Base-by-base conservation (phyloP, 768 basidiomycete genomes). In the Pholiota microspora region DNA sequence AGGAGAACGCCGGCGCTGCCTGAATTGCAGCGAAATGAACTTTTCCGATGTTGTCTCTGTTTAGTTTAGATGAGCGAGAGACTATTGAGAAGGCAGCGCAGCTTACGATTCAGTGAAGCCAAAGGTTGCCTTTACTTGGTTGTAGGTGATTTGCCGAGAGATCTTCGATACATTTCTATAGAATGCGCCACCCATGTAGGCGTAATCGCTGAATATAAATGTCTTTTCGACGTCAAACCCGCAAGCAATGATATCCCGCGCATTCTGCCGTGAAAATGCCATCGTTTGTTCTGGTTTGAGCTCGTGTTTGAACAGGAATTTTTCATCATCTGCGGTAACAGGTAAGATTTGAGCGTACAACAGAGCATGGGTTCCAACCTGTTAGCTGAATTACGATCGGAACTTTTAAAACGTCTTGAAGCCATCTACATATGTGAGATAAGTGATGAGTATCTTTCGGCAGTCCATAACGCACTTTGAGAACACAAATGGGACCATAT, bases 41-140 rank as follows among this genome's bases (percentile, higher is more conserved):
- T 75, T 98, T 98, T 57, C 97, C 97, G 60, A 98, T 94, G 73
- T 98, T 98, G 72, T 98, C 97, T 21, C 94, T 98, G 66, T 7
- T 27, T 36, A 24, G 36, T 53, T 49, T 38, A 35, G n/a, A 46
- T 35, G 8, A 28, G 45, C 1, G 23, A 24, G 25, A 45, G 32
- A 6, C 16, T 18, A 32, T 7, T 27, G 2, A 38, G 23, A 32
- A 10, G 13, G 44, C 13, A 38, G 9, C n/a, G 32, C 4, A 25
- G 79, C 92, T 71, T 62, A 96, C 94, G 93, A 94, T 64, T 98
- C 96, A 57, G 77, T 86, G 77, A 99, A 99, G 2, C 97, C 97
- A 65, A 99, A 99, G 0, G 95, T 93, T 7, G 92, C 93, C 69
- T 90, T 94, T 7, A 91, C 89, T 69, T 98, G 94, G 64, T 86